phyloP scores from a whole-genome alignment of 352 stramenopile species.

The Globisporangium splendens region DNA sequence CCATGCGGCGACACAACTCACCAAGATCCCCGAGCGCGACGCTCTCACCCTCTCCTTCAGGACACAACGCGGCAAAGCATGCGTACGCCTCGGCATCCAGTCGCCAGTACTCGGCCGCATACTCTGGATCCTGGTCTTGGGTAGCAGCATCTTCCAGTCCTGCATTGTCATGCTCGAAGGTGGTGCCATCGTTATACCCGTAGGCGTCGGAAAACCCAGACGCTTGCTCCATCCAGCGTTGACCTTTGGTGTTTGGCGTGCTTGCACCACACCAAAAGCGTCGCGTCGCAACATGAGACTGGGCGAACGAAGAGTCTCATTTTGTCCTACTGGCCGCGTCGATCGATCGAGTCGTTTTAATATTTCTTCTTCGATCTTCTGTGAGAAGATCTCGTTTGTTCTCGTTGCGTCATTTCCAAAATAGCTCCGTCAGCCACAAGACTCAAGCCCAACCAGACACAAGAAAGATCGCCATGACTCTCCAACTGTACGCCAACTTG shows the following conservation, averaged over 20 bases:
- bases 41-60: slow-evolving; percentile 23
- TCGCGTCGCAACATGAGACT: too few species aligned
- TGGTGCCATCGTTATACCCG: neutral
- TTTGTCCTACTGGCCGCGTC: too few species aligned
- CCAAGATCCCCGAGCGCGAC: slow-evolving; percentile 41
- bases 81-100: slow-evolving; percentile 42
- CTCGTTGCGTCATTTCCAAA: slow-evolving; percentile 4
- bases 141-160: neutral
- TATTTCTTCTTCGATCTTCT: too few species aligned
- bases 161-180: slow-evolving; percentile 9
- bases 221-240: too few species aligned
- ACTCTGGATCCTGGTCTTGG: slow-evolving; percentile 2
- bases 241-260: too few species aligned
- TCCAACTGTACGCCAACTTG: slow-evolving; percentile 37
- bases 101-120: slow-evolving; percentile 39
- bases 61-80: slow-evolving; percentile 36
- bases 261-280: too few species aligned
- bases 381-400: too few species aligned
- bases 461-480: slow-evolving; percentile 16
- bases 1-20: slow-evolving; percentile 41
- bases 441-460: neutral
- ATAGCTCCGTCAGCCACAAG: neutral
- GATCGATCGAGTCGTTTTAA: too few species aligned
- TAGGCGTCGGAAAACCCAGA: too few species aligned
- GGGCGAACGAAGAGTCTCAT: too few species aligned